Evolutionary conservation across 805 yeast species (phyloP).

Genomic region (Danielia reshetovae): DNA sequence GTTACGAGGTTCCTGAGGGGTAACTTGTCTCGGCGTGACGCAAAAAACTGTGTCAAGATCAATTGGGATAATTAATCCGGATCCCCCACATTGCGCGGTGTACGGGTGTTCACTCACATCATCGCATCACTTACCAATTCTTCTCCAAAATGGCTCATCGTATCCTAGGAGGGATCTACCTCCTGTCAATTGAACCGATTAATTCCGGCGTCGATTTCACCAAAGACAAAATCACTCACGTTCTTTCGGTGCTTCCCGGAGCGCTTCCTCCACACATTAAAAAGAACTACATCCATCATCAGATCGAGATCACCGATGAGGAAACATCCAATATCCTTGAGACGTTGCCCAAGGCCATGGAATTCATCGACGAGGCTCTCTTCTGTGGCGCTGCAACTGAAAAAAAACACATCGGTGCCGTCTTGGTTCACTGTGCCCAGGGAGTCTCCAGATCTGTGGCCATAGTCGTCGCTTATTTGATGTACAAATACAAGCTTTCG

Average conservation of each 20-base stretch:
- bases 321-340: constrained; percentile 62
- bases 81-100: too few species aligned
- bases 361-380: constrained; percentile 63
- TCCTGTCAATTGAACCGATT: constrained; percentile 71
- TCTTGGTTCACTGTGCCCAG: constrained; percentile 50
- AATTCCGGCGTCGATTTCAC: constrained; percentile 42
- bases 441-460: constrained; percentile 49
- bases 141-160: constrained; percentile 32
- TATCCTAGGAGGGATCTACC: constrained; percentile 73
- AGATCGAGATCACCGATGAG: constrained; percentile 71
- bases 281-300: constrained; percentile 47
- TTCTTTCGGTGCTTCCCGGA: constrained; percentile 68
- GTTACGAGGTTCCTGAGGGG: too few species aligned
- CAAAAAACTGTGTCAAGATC: too few species aligned
- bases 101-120: constrained; percentile 2
- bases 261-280: constrained; percentile 51
- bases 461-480: constrained; percentile 44
- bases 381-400: constrained; percentile 23
- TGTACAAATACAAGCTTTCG: constrained; percentile 51
- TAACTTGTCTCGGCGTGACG: too few species aligned
- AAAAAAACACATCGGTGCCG: constrained; percentile 36
- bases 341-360: constrained; percentile 55
- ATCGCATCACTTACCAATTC: not conserved
- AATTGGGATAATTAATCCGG: too few species aligned
- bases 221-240: constrained; percentile 59